Conservation (phyloP, 208 protist genomes). For the Trypanosoma brucei region DNA sequence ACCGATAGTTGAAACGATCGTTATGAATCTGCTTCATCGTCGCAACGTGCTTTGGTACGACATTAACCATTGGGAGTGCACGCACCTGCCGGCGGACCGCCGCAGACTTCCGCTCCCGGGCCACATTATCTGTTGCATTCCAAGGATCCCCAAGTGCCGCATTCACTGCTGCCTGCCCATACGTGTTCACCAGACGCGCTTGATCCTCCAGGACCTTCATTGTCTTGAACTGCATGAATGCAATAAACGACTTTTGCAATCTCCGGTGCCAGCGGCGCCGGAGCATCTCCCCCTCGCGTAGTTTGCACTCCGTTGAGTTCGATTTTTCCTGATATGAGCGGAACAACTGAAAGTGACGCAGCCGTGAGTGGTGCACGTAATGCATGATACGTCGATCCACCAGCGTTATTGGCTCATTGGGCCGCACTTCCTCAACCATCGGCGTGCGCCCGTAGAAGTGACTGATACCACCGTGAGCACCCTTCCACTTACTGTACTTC, state of each 20-base stretch:
- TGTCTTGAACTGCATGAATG: conserved; percentile 89
- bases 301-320: conserved; percentile 79
- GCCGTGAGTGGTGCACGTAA: conserved; percentile 81
- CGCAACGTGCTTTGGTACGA: conserved; percentile 83
- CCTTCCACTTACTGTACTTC: conserved; percentile 83
- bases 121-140: conserved; percentile 13
- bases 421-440: conserved; percentile 73
- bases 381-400: conserved; percentile 84
- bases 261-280: conserved; percentile 74
- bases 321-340: conserved; percentile 89
- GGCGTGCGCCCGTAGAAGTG: conserved; percentile 86
- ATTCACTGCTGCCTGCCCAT: conserved; percentile 85
- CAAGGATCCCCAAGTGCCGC: conserved; percentile 73
- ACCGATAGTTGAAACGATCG: conserved; percentile 88
- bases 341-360: conserved; percentile 84
- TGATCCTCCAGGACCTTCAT: conserved; percentile 90
- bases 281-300: conserved; percentile 84
- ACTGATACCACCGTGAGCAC: conserved; percentile 64
- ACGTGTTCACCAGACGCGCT: conserved; percentile 75
- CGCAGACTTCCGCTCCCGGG: conserved; percentile 42
- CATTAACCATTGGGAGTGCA: conserved; percentile 56
- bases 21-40: conserved; percentile 92
- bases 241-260: conserved; percentile 87
- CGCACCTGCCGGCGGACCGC: conserved; percentile 56
- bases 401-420: conserved; percentile 64